Evolutionary conservation across 108 stramenopile genomes (phyloP).

Genomic region (Nitzschia sp.): DNA sequence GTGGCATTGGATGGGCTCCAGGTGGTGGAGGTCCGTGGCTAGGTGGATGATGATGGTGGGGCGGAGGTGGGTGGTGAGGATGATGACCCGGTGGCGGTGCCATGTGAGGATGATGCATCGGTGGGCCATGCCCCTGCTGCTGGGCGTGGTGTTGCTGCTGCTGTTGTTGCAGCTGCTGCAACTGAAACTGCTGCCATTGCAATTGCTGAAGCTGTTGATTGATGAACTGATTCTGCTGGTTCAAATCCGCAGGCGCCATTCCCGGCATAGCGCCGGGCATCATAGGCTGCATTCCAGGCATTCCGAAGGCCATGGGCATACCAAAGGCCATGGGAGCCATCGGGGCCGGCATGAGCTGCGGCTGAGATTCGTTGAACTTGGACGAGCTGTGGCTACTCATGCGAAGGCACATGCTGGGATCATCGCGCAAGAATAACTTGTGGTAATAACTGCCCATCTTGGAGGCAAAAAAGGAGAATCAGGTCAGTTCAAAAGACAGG

Average conservation of each 20-base stretch:
- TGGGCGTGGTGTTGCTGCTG: slow-evolving; percentile 13
- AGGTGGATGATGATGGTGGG: neutral
- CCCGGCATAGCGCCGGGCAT: slow-evolving; percentile 24
- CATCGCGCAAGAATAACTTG: slow-evolving; percentile 46
- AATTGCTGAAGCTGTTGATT: slow-evolving; percentile 48
- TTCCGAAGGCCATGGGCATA: slow-evolving; percentile 24
- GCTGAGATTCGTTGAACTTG: slow-evolving; percentile 37
- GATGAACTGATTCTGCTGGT: slow-evolving; percentile 44
- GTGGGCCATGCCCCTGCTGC: slow-evolving; percentile 11
- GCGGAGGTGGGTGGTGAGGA: neutral
- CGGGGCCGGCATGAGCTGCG: slow-evolving; percentile 34
- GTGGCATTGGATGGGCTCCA: neutral
- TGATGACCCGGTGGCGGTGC: neutral
- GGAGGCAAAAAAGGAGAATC: neutral
- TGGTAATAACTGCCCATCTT: slow-evolving; percentile 53
- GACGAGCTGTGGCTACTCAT: slow-evolving; percentile 56
- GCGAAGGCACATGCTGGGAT: slow-evolving; percentile 46
- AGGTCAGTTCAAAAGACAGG: neutral
- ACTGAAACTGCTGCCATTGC: slow-evolving; percentile 52
- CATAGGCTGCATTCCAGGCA: slow-evolving; percentile 31
- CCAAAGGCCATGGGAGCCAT: slow-evolving; percentile 28
- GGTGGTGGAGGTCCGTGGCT: neutral
- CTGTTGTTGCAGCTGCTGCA: slow-evolving; percentile 49
- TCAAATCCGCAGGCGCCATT: slow-evolving; percentile 27
- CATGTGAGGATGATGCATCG: slow-evolving; percentile 1